Evolutionary conservation across 164 flowering plant genomes (phyloP).

Genomic region (Annona squamosa): DNA sequence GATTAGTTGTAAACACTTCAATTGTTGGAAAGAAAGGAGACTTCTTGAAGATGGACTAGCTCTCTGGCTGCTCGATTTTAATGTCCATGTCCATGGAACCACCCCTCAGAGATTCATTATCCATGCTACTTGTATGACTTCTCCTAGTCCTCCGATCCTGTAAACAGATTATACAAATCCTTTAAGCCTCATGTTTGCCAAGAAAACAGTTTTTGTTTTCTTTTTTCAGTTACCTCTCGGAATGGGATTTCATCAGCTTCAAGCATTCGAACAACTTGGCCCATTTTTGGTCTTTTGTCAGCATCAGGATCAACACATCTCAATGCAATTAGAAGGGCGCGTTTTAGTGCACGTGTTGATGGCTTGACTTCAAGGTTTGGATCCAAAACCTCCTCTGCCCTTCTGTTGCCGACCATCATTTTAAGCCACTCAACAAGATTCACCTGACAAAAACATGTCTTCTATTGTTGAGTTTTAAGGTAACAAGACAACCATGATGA

Average conservation of each 20-base stretch:
- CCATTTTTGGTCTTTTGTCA: slow-evolving; percentile 37
- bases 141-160: slow-evolving; percentile 63
- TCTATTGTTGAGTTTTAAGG: not conserved
- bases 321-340: slow-evolving; percentile 38
- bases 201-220: not conserved
- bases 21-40: not conserved
- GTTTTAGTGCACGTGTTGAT: slow-evolving; percentile 29
- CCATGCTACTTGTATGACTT: slow-evolving; percentile 65
- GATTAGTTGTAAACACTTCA: not conserved
- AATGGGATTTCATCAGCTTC: slow-evolving; percentile 32
- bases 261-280: slow-evolving; percentile 35
- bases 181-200: not conserved
- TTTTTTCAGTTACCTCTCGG: slow-evolving; percentile 22
- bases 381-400: slow-evolving; percentile 39
- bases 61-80: slow-evolving; percentile 27
- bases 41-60: slow-evolving; percentile 6
- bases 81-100: slow-evolving; percentile 31
- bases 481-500: not conserved
- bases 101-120: slow-evolving; percentile 43
- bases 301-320: slow-evolving; percentile 47
- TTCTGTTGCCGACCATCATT: slow-evolving; percentile 35
- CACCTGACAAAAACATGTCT: slow-evolving; percentile 22
- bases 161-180: slow-evolving; percentile 1
- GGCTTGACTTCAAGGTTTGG: slow-evolving; percentile 33
- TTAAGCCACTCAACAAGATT: slow-evolving; percentile 53